Evolutionary conservation across 2,329 filamentous ascomycete species (phyloP).

Genomic region (Rhynchosporium secalis): DNA sequence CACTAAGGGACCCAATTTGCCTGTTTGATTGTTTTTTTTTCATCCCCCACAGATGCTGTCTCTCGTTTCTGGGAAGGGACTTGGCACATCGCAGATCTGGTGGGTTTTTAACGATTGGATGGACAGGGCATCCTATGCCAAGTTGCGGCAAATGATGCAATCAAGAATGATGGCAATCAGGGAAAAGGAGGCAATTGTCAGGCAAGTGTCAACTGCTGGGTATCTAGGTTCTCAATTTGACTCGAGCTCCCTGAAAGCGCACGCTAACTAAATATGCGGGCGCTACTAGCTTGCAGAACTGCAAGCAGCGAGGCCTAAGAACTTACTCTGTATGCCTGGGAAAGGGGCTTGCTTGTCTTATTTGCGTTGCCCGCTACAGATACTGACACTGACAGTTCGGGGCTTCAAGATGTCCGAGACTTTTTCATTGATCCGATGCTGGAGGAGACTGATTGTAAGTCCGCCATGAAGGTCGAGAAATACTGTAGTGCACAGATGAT

Average conservation of each 20-base stretch:
- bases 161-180: neutral
- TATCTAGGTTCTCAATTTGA: too few species aligned
- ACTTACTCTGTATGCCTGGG: neutral
- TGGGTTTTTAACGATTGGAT: neutral
- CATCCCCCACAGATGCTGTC: slow-evolving; percentile 13
- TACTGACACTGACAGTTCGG: neutral
- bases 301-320: neutral
- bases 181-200: neutral
- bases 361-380: neutral
- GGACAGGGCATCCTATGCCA: slow-evolving; percentile 1
- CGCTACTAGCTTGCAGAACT: neutral
- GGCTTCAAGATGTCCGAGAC: neutral
- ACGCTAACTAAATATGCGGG: neutral
- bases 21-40: neutral
- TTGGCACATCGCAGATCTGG: slow-evolving; percentile 7
- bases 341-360: neutral
- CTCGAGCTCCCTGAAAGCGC: too few species aligned
- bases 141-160: neutral
- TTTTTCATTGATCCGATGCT: neutral
- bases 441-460: neutral
- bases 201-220: neutral
- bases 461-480: neutral
- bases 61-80: neutral
- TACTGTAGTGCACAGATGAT: neutral
- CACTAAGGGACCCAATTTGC: neutral